Evolutionary conservation across 495 filamentous ascomycete species (phyloP), one percentile per base, ranked within the genome.

Genomic region (Aspergillus avenaceus): DNA sequence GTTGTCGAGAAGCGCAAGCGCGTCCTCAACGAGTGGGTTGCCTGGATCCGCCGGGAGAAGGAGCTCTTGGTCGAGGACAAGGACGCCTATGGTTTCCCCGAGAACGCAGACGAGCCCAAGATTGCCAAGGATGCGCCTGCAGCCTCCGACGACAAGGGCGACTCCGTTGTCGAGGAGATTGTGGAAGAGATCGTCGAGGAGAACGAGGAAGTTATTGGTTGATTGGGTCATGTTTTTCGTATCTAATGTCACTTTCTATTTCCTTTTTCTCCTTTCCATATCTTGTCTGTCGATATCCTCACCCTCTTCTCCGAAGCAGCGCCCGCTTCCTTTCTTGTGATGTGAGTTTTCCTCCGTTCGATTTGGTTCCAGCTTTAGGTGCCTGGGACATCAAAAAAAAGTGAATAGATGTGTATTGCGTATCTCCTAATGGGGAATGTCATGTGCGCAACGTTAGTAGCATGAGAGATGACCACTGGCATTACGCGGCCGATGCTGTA

Each of bases 101-200:
- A 78, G 45, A 80, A 86, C 50, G 79, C 77, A 19, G 77, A 78
- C 48, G 82, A 82, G 32, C 56, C 71, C 59, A 79, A 77, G 54
- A 63, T 77, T 40, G 71, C 79, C 63, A 77, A 70, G 69, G 74
- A 74, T 55, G 71, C 71, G 3, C 61, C 55, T 5, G 37, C 67
- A 40, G 67, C 70, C 26, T 71, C 72, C 32, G 76, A 76, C 28
- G 78, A 81, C 50, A 73, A 80, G 47, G 87, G 85, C 62, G 84
- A 86, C 45, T 73, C 82, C 46, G 81, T 88, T 32, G 86, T 91
- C 51, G 88, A 91, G 65, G 89, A 93, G 76, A 86, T 91, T 53
- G 86, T 95, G 60, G 92, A 95, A 69, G 91, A 97, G 74, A 90
- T 96, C 58, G 77, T 97, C 45, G 91, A 95, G 70, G 91, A 96